Base-by-base conservation (phyloP, 257 asterid species). In the Oldenlandia corymbosa region DNA sequence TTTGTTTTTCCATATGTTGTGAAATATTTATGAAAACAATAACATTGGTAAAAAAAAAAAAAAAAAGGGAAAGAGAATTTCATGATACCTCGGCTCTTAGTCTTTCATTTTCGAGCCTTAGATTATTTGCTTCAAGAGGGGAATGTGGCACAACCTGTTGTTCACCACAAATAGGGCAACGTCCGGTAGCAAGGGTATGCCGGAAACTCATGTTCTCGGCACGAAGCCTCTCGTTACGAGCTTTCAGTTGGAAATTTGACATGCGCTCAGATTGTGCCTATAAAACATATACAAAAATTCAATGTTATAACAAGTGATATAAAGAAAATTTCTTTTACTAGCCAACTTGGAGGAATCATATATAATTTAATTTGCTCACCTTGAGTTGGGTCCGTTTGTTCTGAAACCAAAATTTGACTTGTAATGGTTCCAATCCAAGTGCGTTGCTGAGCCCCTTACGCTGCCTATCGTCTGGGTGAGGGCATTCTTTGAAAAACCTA, bases 351-450 rank as follows among this genome's bases (percentile, higher is more conserved):
- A n/a, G n/a, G n/a, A n/a, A n/a, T n/a, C n/a, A 4, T 41, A n/a
- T n/a, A n/a, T n/a, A 5, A 14, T 41, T 41, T 5, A 41, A 43
- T 21, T n/a, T n/a, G n/a, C n/a, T n/a, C n/a, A 77, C 82, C 79
- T 73, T 77, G 39, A 71, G 26, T 46, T 73, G 82, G 21, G 79
- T 70, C 7, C 74, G 75, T 66, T 70, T 77, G 7, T 77, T 77
- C 28, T 78, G 83, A 34, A 78, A 78, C 83, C 83, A 78, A 42
- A 74, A 74, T 27, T 74, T 74, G 9, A 78, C 46, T 58, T 74
- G 71, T 32, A 68, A 52, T 28, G 70, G 72, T 46, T 64, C 70
- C 27, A 78, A 61, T 32, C 75, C 79, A 46, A 78, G 10, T 7
- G 7, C 57, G 1, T 13, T 23, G 0, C 80, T 41, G 10, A 74